phyloP scores from a whole-genome alignment of 1,139 yeast species.

The Debaryomyces fabryi region DNA sequence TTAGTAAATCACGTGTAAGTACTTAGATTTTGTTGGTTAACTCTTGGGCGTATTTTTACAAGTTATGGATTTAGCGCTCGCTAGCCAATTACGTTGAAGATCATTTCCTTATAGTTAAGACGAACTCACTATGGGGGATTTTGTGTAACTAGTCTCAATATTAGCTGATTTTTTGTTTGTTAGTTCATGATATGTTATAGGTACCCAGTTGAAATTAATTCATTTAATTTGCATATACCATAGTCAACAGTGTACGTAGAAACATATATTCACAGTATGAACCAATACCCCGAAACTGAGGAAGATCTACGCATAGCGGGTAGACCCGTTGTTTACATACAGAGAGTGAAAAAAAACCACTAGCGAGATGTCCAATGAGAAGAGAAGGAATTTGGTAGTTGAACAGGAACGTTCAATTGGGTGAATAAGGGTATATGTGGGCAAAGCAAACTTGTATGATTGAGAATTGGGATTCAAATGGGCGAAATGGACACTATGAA shows the following conservation, averaged over 20 bases:
- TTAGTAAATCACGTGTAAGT: neutral
- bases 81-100: slow-evolving; percentile 8
- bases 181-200: slow-evolving; percentile 1
- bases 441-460: neutral
- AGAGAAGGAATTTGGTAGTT: slow-evolving; percentile 1
- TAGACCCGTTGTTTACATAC: neutral
- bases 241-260: neutral
- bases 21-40: neutral
- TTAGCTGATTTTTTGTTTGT: slow-evolving; percentile 11
- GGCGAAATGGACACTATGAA: neutral
- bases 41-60: neutral
- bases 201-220: slow-evolving; percentile 1
- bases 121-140: neutral
- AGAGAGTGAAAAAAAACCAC: neutral
- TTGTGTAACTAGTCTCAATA: slow-evolving; percentile 11
- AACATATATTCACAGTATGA: neutral
- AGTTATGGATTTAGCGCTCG: neutral
- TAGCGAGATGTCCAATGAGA: slow-evolving; percentile 5
- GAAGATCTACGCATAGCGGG: neutral
- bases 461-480: neutral
- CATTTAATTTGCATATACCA: slow-evolving; percentile 1
- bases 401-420: neutral
- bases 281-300: too few relatives aligned
- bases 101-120: slow-evolving; percentile 6
- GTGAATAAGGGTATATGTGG: neutral